phyloP scores from a whole-genome alignment of 768 basidiomycete genomes.

The Auricularia auricula-judae region DNA sequence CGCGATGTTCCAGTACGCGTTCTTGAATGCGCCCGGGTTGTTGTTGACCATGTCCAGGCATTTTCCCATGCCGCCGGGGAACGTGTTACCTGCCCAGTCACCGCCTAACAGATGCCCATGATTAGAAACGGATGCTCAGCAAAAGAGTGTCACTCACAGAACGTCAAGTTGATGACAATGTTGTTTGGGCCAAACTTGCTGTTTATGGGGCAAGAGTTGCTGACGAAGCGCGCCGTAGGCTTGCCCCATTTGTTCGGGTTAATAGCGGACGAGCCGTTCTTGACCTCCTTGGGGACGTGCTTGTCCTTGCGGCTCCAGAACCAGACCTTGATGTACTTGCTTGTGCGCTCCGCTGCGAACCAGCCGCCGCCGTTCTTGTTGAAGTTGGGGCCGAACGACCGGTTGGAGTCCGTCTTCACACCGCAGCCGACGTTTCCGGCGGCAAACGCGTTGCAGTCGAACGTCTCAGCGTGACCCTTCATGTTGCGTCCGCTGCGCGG shows the following conservation, averaged over 20 bases:
- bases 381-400: conserved; percentile 7
- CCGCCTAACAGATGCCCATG: conserved; percentile 1
- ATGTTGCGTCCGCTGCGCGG: conserved; percentile 26
- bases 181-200: conserved; percentile 44
- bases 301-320: conserved; percentile 21
- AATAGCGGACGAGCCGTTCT: conserved; percentile 13
- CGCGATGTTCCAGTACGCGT: conserved; percentile 65
- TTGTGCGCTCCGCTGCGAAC: conserved; percentile 11
- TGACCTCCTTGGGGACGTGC: conserved; percentile 19
- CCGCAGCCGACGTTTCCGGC: conserved; percentile 57
- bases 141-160: conserved; percentile 33
- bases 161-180: conserved; percentile 60
- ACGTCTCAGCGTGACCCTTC: conserved; percentile 28
- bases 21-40: conserved; percentile 42
- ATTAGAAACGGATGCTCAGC: background rate
- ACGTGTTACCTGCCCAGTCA: conserved; percentile 5
- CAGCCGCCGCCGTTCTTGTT: conserved; percentile 12
- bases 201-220: conserved; percentile 41
- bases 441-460: conserved; percentile 43
- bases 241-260: conserved; percentile 36
- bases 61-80: background rate
- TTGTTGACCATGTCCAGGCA: conserved; percentile 34
- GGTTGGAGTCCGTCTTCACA: conserved; percentile 21
- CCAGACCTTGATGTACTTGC: conserved; percentile 10
- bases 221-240: conserved; percentile 50